Base-by-base conservation (phyloP, 441 rosid species). In the Monsonia emarginata region DNA sequence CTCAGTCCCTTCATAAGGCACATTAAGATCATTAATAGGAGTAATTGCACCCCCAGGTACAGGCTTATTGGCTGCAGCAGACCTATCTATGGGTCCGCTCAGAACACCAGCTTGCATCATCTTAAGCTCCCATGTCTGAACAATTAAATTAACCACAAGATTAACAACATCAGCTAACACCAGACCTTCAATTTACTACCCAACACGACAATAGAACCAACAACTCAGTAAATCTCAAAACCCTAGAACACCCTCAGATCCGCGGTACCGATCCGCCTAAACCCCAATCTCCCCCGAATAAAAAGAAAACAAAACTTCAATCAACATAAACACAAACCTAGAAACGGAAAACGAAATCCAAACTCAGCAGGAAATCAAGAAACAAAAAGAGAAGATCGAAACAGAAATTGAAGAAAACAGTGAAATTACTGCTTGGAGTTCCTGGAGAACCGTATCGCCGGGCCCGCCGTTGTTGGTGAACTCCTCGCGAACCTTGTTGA, bases 361-460 rank as follows among this genome's bases (percentile, higher is more conserved):
- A 68, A 69, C 4, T 2, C 21, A 52, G 11, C 21, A 44, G 63
- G n/a, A 34, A 52, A n/a, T 26, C 25, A 9, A 16, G 8, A 25
- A 61, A 21, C 61, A 18, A 24, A 56, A 59, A 40, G 14, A 57
- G 28, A 38, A 79, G 0, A 16, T 7, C 13, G 8, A 34, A 48
- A 54, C 24, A 44, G 46, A 16, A 67, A 21, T 13, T 52, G 16
- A 57, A 48, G 21, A 36, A 28, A 16, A 61, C 1, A 5, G 16
- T n/a, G n/a, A n/a, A n/a, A 80, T 85, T 83, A 95, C 99, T 77
- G 86, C 95, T 84, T 95, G 98, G 52, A 95, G 98, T 75, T 91
- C 97, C 65, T 14, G 71, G 73, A 95, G 98, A 66, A 89, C 95
- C 74, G 75, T 70, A 75, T 91, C 98, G 40, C 97, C 96, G 0